Evolutionary conservation across 1,284 basidiomycete genomes (phyloP), one percentile per base, ranked within the genome.

Genomic region (Leucoagaricus sp.): DNA sequence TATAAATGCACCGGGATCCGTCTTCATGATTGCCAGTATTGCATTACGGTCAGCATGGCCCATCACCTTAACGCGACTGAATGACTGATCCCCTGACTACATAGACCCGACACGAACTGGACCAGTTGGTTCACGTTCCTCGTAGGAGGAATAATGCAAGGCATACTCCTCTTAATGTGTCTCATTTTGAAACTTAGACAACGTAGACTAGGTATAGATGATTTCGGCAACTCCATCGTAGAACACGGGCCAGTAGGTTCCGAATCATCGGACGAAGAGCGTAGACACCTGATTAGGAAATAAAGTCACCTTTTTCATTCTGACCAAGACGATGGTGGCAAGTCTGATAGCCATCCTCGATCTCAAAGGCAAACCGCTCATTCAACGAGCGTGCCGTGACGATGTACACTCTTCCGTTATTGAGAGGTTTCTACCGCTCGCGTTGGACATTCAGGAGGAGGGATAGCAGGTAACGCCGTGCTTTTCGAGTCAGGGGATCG

Each of bases 361-460:
- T 74, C 86, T 99, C 73, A 98, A 98, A 80, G 96, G 96, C 67
- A 99, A 99, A 75, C 94, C 96, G 28, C 84, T 99, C 56, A 99
- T 99, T 64, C 96, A 98, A 72, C 83, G 96, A n/a, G 92, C 93
- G 0, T 99, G 98, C 76, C 85, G 96, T 53, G 97, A 99, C 73
- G 97, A 99, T 76, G 93, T 99, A 0, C 85, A 94, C 0, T 67
- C 93, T 0, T 86, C 93, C 0, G 90, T 90, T 59, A 88, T 99
- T 62, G 96, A 99, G 69, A 86, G 89, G 49, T 99, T 99, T 73
- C 81, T 99, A 41, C 97, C 97, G 0, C 85, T 98, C 36, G 79
- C 98, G 40, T 86, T 98, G 51, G 97, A 99, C 36, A 89, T 98
- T 70, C 96, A 99, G 74, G 97, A 99, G 75, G 97, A 99, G 61